Evolutionary conservation across 805 yeast species (phyloP).

Genomic region (Yarrowia sp.): DNA sequence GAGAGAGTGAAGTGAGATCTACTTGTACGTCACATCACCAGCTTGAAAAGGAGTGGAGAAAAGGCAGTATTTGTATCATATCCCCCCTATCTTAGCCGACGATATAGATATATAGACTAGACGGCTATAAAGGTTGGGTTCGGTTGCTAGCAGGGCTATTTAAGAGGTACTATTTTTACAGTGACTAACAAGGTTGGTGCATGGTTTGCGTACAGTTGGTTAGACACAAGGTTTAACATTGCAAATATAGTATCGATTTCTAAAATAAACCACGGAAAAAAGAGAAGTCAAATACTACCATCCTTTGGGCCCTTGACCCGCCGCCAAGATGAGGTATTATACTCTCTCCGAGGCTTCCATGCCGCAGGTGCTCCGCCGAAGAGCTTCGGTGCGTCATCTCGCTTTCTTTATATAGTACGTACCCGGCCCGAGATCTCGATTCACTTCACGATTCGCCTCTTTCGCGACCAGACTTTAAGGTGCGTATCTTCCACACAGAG

Average conservation of each 20-base stretch:
- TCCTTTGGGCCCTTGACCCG: background rate
- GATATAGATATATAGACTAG: too few relatives aligned
- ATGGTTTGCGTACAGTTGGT: background rate
- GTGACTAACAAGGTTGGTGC: constrained; percentile 1
- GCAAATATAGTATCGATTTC: background rate
- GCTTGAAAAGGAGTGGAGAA: background rate
- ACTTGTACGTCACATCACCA: background rate
- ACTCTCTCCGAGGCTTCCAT: background rate
- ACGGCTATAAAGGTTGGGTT: too few relatives aligned
- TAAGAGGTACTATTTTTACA: background rate
- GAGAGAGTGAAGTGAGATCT: background rate
- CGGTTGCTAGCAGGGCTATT: background rate
- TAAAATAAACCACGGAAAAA: background rate
- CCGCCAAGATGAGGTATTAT: constrained; percentile 10
- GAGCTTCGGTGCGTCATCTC: background rate
- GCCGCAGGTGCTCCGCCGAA: constrained; percentile 12
- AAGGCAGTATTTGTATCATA: too few relatives aligned
- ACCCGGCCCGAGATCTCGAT: too few relatives aligned
- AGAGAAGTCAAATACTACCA: background rate
- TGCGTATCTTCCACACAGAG: background rate
- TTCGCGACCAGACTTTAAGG: background rate
- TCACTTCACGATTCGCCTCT: background rate
- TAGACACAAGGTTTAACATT: background rate
- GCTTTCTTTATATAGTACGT: background rate
- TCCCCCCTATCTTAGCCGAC: background rate